phyloP scores from a whole-genome alignment of 2,329 filamentous ascomycete genomes.

The Fusarium foetens region DNA sequence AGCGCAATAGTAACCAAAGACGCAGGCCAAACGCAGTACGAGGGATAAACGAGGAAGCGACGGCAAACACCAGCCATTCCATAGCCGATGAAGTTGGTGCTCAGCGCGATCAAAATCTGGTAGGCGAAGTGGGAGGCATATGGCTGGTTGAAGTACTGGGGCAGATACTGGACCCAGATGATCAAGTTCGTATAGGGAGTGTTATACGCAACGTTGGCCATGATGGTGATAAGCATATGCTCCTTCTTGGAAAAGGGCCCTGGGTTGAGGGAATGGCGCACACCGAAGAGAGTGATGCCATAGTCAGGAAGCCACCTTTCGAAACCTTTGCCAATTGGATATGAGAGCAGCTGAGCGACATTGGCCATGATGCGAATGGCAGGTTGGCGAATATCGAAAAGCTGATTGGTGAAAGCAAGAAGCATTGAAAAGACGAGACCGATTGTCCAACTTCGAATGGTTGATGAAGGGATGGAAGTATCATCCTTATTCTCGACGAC shows the following conservation, averaged over 20 bases:
- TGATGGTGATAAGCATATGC: constrained; percentile 69
- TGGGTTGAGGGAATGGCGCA: constrained; percentile 63
- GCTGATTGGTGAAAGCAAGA: constrained; percentile 64
- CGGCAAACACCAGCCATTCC: constrained; percentile 66
- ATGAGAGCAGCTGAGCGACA: constrained; percentile 67
- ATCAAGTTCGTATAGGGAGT: constrained; percentile 66
- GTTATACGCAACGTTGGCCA: constrained; percentile 68
- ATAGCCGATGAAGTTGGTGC: constrained; percentile 69
- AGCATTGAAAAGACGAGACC: constrained; percentile 62
- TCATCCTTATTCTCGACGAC: constrained; percentile 68
- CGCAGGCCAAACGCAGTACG: constrained; percentile 67
- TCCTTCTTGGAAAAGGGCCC: constrained; percentile 69
- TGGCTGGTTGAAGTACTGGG: constrained; percentile 64
- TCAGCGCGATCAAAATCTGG: constrained; percentile 65
- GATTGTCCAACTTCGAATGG: constrained; percentile 64
- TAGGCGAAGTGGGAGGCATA: constrained; percentile 64
- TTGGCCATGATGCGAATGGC: constrained; percentile 64
- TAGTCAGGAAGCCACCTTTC: constrained; percentile 62
- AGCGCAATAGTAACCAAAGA: constrained; percentile 65
- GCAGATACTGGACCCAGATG: constrained; percentile 64
- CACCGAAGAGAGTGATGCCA: constrained; percentile 59
- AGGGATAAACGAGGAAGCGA: constrained; percentile 65
- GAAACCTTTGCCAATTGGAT: constrained; percentile 62
- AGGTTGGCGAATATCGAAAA: constrained; percentile 67
- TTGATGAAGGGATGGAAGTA: constrained; percentile 60